phyloP scores from a whole-genome alignment of 2,329 filamentous ascomycete species.

The Diaporthe destruens region DNA sequence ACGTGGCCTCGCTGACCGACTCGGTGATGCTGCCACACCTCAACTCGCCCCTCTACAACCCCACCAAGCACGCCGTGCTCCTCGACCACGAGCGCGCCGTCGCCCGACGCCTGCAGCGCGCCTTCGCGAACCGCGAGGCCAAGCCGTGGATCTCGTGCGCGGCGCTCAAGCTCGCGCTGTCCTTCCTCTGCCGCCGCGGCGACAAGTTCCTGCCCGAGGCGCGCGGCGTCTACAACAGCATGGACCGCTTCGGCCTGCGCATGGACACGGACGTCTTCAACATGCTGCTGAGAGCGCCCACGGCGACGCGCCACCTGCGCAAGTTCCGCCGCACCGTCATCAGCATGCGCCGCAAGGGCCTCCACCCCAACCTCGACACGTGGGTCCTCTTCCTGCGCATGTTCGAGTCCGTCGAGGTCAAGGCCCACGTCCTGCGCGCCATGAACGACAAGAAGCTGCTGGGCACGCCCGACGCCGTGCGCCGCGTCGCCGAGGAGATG shows the following conservation, averaged over 20 bases:
- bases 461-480: conserved; percentile 51
- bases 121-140: conserved; percentile 54
- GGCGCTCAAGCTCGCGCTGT: conserved; percentile 59
- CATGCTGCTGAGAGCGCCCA: conserved; percentile 58
- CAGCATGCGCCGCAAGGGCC: conserved; percentile 56
- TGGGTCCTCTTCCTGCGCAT: conserved; percentile 64
- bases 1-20: conserved; percentile 57
- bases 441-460: conserved; percentile 62
- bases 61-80: conserved; percentile 24
- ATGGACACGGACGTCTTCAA: conserved; percentile 63
- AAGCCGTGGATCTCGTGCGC: conserved; percentile 53
- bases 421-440: conserved; percentile 58
- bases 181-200: conserved; percentile 53
- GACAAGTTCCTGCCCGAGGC: conserved; percentile 46
- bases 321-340: conserved; percentile 57
- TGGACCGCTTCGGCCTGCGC: conserved; percentile 53
- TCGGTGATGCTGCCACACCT: conserved; percentile 43
- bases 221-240: conserved; percentile 53
- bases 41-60: conserved; percentile 26
- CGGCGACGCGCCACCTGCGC: conserved; percentile 55
- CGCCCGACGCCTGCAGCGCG: conserved; percentile 53
- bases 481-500: conserved; percentile 57
- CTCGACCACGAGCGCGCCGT: conserved; percentile 55
- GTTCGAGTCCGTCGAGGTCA: conserved; percentile 70
- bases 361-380: conserved; percentile 58